Evolutionary conservation across 1,139 yeast genomes (phyloP).

Genomic region (Sporopachydermia cereana): DNA sequence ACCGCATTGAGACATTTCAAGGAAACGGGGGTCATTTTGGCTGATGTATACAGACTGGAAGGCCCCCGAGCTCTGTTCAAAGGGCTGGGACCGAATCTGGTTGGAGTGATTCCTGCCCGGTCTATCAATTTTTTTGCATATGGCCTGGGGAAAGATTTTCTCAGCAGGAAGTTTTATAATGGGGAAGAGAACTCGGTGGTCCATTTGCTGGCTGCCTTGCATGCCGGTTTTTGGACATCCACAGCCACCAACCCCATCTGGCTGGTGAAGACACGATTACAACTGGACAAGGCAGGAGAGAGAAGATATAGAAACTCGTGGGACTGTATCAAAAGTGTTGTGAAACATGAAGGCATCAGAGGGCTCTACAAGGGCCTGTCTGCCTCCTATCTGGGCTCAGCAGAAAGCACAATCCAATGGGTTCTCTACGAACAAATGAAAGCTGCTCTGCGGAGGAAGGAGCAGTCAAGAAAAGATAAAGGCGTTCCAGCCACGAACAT

Average conservation of each 20-base stretch:
- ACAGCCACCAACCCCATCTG: conserved; percentile 99
- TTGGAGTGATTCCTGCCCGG: conserved; percentile 98
- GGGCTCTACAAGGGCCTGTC: conserved; percentile 84
- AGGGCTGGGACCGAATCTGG: conserved; percentile 92
- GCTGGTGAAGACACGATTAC: conserved; percentile 91
- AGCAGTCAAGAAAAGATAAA: conserved; percentile 28
- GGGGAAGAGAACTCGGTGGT: conserved; percentile 78
- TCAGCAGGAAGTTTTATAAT: conserved; percentile 51
- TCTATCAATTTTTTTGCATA: conserved; percentile 94
- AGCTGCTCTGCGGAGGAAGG: conserved; percentile 35
- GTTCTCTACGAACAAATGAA: conserved; percentile 94
- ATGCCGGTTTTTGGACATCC: conserved; percentile 90
- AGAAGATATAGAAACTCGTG: conserved; percentile 69
- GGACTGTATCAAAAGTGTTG: conserved; percentile 68
- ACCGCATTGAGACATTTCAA: conserved; percentile 58
- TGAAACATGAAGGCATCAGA: conserved; percentile 62
- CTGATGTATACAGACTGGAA: conserved; percentile 58
- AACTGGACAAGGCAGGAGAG: conserved; percentile 61
- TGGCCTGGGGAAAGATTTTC: conserved; percentile 74
- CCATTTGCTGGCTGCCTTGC: conserved; percentile 79
- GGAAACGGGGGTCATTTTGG: conserved; percentile 69
- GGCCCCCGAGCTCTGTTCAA: conserved; percentile 82
- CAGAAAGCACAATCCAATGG: conserved; percentile 94
- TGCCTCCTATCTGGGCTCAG: conserved; percentile 91
- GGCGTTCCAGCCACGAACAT: conserved; percentile 34